These are phyloP conservation scores for Coprinellus aureogranulatus DNA, from an alignment of 768 basidiomycete genomes.

Conservation along the genomic window DNA sequence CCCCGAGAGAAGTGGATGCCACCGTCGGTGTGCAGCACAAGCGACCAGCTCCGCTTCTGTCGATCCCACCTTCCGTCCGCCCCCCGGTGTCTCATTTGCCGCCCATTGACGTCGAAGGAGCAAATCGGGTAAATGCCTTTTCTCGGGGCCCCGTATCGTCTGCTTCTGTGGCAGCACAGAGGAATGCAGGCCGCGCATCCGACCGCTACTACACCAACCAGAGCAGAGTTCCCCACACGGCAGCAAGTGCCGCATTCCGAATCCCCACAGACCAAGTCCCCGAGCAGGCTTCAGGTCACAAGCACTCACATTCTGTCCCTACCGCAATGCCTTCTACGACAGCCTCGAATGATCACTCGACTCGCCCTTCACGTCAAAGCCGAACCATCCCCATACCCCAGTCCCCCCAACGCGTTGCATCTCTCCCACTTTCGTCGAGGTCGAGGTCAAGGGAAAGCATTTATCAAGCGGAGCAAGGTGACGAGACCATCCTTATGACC, in stretches of 20 bases:
- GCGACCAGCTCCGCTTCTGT: background rate
- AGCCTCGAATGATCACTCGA: background rate
- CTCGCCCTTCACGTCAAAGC: background rate
- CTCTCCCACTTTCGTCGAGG: constrained; percentile 33
- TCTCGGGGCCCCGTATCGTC: background rate
- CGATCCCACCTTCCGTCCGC: background rate
- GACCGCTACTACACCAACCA: background rate
- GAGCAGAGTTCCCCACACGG: background rate
- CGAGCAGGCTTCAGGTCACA: background rate
- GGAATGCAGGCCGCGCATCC: background rate
- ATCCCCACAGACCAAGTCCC: background rate
- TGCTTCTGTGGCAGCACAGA: background rate
- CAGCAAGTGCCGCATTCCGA: background rate
- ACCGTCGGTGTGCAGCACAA: background rate
- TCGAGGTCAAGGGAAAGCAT: constrained; percentile 22
- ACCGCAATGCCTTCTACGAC: background rate
- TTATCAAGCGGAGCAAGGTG: constrained; percentile 7
- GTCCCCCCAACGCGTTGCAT: background rate
- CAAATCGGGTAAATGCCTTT: background rate
- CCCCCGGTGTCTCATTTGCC: background rate
- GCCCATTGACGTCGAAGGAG: background rate
- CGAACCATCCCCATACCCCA: background rate
- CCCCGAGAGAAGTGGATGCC: background rate
- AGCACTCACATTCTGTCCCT: constrained; percentile 4
- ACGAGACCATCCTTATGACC: constrained; percentile 57